These are phyloP conservation scores for Oryza rufipogon DNA, from an alignment of 176 grass and related monocot species.

Conservation along the genomic window DNA sequence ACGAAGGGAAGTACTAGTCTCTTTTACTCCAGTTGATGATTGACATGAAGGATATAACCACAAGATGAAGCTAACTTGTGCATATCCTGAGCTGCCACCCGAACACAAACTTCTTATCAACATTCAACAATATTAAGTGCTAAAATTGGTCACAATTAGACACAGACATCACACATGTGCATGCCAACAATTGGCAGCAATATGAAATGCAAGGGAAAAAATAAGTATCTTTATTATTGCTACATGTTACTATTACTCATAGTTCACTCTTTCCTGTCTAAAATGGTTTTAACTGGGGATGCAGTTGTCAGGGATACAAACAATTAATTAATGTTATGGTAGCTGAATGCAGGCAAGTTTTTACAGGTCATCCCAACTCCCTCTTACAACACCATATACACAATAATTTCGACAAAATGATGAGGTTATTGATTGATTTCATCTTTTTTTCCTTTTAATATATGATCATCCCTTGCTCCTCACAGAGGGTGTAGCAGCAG, in stretches of 20 bases:
- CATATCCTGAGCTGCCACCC: no score
- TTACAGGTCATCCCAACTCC: slow-evolving; percentile 40
- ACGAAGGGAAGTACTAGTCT: no score
- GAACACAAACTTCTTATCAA: no score
- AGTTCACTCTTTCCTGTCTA: neutral
- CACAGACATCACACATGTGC: neutral
- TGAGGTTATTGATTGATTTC: slow-evolving; percentile 16
- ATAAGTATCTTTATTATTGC: neutral
- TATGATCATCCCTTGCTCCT: slow-evolving; percentile 30
- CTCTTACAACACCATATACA: slow-evolving; percentile 50
- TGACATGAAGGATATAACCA: no score
- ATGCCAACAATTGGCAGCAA: neutral
- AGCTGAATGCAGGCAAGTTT: slow-evolving; percentile 17
- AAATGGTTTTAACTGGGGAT: neutral
- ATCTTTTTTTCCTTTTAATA: neutral
- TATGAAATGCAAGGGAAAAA: neutral
- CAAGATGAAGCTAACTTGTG: no score
- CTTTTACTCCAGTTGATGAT: no score
- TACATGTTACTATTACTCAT: neutral
- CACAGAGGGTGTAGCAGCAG: neutral
- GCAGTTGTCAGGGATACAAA: slow-evolving; percentile 1
- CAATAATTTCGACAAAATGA: slow-evolving; percentile 33
- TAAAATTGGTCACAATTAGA: slow-evolving; percentile 30
- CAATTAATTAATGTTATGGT: neutral
- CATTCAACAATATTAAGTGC: neutral